Percentiles rank a stretch among this genome's conserved stretches.
phyloP scores from a whole-genome alignment of 2,329 filamentous ascomycete species.

The Penicillium sp. region DNA sequence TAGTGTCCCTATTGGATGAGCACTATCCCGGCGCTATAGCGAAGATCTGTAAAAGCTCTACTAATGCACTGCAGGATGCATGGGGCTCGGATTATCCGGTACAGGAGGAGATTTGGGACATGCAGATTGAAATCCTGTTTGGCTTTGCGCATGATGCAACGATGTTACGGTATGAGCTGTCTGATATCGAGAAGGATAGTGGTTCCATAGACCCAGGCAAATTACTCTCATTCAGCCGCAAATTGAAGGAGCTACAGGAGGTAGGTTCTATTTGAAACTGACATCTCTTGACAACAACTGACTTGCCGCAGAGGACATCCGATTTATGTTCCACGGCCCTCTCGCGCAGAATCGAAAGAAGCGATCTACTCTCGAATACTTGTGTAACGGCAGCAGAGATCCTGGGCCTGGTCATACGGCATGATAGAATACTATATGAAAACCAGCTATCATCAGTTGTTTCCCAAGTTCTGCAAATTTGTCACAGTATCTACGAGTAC shows the following conservation, averaged over 20 bases:
- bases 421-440: background rate
- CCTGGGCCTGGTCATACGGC: background rate
- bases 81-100: background rate
- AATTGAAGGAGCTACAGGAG: background rate
- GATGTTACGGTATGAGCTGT: background rate
- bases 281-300: background rate
- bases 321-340: background rate
- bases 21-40: background rate
- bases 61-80: background rate
- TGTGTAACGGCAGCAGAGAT: background rate
- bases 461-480: background rate
- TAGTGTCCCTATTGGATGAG: background rate
- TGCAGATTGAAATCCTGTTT: background rate
- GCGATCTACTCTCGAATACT: background rate
- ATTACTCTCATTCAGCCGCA: background rate
- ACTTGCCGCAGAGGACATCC: background rate
- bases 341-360: background rate
- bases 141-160: background rate
- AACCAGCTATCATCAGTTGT: background rate
- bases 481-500: background rate
- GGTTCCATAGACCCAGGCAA: background rate
- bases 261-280: background rate
- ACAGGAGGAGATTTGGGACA: background rate
- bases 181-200: background rate
- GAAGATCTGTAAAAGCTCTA: background rate